A percentile compares a stretch with the other conserved stretches of the same genome.
phyloP scores from a whole-genome alignment of 352 stramenopile genomes.

The Pythium myriotylum region DNA sequence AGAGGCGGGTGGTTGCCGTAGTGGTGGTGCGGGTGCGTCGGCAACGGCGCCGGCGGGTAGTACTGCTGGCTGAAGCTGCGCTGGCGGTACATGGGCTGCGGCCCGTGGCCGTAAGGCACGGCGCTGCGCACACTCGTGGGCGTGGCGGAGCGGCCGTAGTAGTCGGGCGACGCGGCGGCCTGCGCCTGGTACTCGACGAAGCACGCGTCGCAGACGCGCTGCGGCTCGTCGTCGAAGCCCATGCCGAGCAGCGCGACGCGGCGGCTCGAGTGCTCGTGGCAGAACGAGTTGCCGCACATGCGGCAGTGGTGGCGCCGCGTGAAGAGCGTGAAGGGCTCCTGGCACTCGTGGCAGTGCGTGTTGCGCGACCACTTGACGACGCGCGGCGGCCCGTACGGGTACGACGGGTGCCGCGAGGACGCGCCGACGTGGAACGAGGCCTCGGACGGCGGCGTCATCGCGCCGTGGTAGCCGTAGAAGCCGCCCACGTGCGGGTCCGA shows the following conservation, averaged over 20 bases:
- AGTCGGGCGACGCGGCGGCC: slow-evolving; percentile 23
- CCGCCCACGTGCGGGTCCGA: slow-evolving; percentile 25
- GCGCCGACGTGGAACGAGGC: slow-evolving; percentile 24
- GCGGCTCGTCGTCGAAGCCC: slow-evolving; percentile 81
- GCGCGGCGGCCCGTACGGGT: slow-evolving; percentile 30
- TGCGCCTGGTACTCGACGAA: slow-evolving; percentile 74
- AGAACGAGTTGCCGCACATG: slow-evolving; percentile 89
- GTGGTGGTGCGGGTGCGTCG: slow-evolving; percentile 14
- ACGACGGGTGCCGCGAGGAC: slow-evolving; percentile 18
- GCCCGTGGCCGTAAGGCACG: slow-evolving; percentile 8
- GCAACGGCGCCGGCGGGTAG: slow-evolving; percentile 20
- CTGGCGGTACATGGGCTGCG: slow-evolving; percentile 26
- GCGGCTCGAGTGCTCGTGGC: slow-evolving; percentile 80
- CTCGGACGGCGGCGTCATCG: slow-evolving; percentile 29
- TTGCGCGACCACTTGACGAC: slow-evolving; percentile 84
- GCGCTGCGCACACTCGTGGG: slow-evolving; percentile 23
- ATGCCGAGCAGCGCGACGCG: slow-evolving; percentile 75
- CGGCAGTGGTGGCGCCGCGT: slow-evolving; percentile 84
- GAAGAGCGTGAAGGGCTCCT: slow-evolving; percentile 85
- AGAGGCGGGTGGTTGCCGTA: slow-evolving; percentile 14
- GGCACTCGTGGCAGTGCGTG: slow-evolving; percentile 84
- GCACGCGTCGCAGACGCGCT: slow-evolving; percentile 87
- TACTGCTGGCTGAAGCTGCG: slow-evolving; percentile 32
- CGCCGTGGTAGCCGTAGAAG: slow-evolving; percentile 17
- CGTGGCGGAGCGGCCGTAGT: slow-evolving; percentile 23